Base-by-base conservation (phyloP, 2,329 filamentous ascomycete genomes). In the Pseudodiploospora longispora region DNA sequence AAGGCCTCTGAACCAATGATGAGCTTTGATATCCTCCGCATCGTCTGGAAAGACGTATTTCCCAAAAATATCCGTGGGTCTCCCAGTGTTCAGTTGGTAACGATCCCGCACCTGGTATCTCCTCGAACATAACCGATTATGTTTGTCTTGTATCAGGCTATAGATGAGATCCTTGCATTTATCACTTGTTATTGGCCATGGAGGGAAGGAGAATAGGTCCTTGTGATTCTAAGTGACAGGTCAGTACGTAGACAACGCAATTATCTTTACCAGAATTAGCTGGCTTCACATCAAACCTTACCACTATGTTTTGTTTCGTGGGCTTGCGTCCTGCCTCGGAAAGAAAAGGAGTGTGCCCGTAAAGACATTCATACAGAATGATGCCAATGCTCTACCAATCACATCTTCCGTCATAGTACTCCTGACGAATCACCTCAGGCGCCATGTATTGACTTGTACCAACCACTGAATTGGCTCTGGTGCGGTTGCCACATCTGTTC, bases 361-460 rank as follows among this genome's bases (percentile, higher is more conserved):
- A 97, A 2, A 97, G 71, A 57, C 91, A 96, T 74, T 97, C 91
- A 58, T 87, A 97, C 45, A 97, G 66, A 58, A 97, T 96, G 59
- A 97, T 82, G 42, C 89, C 91, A 54, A 97, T 79, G 65, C 90
- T 96, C 91, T 87, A 97, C 88, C 78, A 97, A 65, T 97, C 91
- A 65, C 91, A 97, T 58, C 91, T 77, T 30, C 87, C 91, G 65
- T 97, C 93, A 62, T 97, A 97, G 33, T 75, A 38, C 44, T 51
- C 68, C 40, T 88, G 77, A 52, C 77, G 72, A 46, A 96, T 83
- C 12, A 97, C 87, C 68, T 97, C 93, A 2, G 91, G 91, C 1
- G 93, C 91, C 93, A 96, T 97, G 68, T 97, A 97, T 60, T 96
- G 91, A 60, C 89, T 95, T 3, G 93, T 97, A 3, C 91, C 91